These are phyloP conservation scores for Lophiotrema nucula DNA, from an alignment of 495 filamentous ascomycete genomes.

Conservation along the genomic window DNA sequence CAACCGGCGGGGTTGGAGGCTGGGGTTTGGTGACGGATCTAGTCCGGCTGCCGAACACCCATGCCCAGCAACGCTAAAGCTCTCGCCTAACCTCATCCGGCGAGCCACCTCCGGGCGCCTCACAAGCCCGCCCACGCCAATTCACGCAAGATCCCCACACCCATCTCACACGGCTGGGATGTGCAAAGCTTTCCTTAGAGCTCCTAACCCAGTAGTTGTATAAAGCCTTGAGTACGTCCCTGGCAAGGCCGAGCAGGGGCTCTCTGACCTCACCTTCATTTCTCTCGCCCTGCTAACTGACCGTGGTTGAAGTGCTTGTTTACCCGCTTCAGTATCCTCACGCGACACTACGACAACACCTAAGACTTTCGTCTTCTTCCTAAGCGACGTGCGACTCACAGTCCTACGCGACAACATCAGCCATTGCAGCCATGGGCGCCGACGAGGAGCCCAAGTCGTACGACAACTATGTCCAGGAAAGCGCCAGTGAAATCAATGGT, in stretches of 20 bases:
- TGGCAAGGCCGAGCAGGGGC: too few relatives aligned
- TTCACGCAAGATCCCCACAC: background rate
- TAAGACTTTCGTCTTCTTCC: too few relatives aligned
- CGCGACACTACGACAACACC: too few relatives aligned
- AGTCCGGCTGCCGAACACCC: background rate
- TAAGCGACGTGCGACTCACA: too few relatives aligned
- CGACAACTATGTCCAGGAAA: conserved; percentile 3
- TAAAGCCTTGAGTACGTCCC: too few relatives aligned
- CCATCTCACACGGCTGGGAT: background rate
- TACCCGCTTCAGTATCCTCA: too few relatives aligned
- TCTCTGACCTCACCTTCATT: too few relatives aligned
- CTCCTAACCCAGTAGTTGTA: background rate
- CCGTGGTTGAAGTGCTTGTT: too few relatives aligned
- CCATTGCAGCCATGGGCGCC: conserved; percentile 8
- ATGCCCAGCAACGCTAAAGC: background rate
- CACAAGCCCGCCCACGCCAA: background rate
- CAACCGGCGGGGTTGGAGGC: conserved; percentile 4
- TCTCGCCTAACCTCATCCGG: background rate
- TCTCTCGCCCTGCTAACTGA: too few relatives aligned
- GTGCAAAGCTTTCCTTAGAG: background rate
- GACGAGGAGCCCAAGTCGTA: conserved; percentile 17
- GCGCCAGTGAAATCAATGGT: conserved; percentile 13
- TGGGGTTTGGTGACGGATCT: background rate
- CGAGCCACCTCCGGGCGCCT: conserved; percentile 4
- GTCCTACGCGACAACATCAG: background rate